Base-by-base conservation (phyloP, 331 rosid genomes). In the Rhamnella rubrinervis region DNA sequence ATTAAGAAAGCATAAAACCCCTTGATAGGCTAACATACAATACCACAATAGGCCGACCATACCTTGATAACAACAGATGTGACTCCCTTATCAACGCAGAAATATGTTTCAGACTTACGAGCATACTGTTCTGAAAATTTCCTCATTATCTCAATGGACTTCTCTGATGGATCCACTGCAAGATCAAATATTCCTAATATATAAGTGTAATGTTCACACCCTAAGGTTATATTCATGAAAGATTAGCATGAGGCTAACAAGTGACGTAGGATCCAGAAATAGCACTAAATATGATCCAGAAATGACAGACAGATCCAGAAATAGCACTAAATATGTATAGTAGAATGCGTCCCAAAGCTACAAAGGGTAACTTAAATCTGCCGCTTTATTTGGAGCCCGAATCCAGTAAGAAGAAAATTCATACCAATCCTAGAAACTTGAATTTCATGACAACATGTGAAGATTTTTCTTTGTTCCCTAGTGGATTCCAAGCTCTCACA, bases 91-190 rank as follows among this genome's bases (percentile, higher is more conserved):
- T 95, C 97, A 18, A 77, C 90, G 59, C 98, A 95, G 72, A 95
- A 95, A 79, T 87, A 95, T 31, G 97, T 95, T 70, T 90, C 97
- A 10, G 99, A 91, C 68, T 67, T 95, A 2, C 98, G 98, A 37
- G 97, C 97, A 70, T 93, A 93, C 82, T 91, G 99, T 85, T 95
- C 99, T 0, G 99, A 95, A 84, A 95, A 95, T 76, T 95, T 95
- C 88, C 99, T 87, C 99, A 91, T 95, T 59, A 90, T 80, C 73
- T 95, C 99, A 65, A 95, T 86, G 26, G 96, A 85, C 80, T 95
- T 95, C 26, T 95, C 96, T 2, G 99, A 81, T 67, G 97, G 99
- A 65, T 89, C 97, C 80, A 25, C 99, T 95, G 97, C 76, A 77
- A 80, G 11, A 38, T 6, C 39, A 59, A 65, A 35, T 2, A 3